phyloP scores from a whole-genome alignment of 352 stramenopile species.

The Pythium guiyangense region DNA sequence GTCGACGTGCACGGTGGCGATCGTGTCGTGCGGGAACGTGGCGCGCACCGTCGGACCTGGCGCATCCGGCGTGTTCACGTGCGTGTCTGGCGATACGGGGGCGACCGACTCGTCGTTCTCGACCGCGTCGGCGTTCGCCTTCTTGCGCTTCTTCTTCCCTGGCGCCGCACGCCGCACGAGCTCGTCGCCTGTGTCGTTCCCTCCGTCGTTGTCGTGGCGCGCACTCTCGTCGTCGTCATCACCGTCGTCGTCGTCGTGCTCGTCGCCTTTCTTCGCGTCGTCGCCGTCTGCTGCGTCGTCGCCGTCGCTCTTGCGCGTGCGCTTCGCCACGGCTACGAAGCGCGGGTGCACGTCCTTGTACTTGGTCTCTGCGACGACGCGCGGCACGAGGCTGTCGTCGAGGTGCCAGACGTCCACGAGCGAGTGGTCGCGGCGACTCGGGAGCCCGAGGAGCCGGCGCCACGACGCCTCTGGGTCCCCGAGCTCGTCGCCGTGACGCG shows the following conservation, averaged over 20 bases:
- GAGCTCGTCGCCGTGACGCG: constrained; percentile 20
- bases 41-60: constrained; percentile 39
- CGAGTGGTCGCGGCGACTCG: constrained; percentile 42
- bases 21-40: constrained; percentile 48
- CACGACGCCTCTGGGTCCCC: constrained; percentile 39
- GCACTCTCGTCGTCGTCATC: constrained; percentile 32
- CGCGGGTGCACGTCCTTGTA: constrained; percentile 53
- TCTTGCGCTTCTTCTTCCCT: constrained; percentile 50
- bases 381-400: constrained; percentile 41
- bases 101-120: constrained; percentile 64
- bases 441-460: constrained; percentile 57
- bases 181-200: constrained; percentile 9
- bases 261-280: constrained; percentile 39
- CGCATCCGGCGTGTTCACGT: constrained; percentile 60
- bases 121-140: constrained; percentile 20
- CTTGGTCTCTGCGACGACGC: constrained; percentile 59
- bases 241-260: constrained; percentile 59
- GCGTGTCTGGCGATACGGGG: constrained; percentile 58
- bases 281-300: constrained; percentile 35
- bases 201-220: constrained; percentile 26
- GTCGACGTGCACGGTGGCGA: constrained; percentile 28
- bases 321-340: constrained; percentile 44
- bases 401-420: constrained; percentile 78
- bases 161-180: constrained; percentile 26
- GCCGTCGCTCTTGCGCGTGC: constrained; percentile 31